These are phyloP conservation scores for Torulaspora maleeae DNA, from an alignment of 805 yeast species.

Conservation along the genomic window DNA sequence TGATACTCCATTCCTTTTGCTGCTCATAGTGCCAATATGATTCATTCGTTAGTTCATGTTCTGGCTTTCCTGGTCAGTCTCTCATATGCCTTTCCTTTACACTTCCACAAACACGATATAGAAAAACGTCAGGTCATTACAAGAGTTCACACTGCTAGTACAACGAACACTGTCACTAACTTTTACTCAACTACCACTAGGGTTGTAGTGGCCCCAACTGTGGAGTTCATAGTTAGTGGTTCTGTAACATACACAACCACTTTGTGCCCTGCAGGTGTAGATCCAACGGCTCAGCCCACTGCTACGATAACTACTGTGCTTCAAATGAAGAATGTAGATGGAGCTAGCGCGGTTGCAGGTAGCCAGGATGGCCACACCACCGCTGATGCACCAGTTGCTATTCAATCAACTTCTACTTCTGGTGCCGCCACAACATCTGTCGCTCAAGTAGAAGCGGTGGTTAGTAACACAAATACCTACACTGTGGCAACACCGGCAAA, in stretches of 20 bases:
- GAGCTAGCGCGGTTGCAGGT: background rate
- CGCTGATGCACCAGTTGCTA: background rate
- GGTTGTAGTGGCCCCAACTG: constrained; percentile 40
- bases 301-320: constrained; percentile 32
- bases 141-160: constrained; percentile 51
- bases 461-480: background rate
- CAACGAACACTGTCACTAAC: constrained; percentile 44
- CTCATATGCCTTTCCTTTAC: constrained; percentile 26
- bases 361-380: background rate
- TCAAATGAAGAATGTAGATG: constrained; percentile 4
- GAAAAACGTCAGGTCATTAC: constrained; percentile 45
- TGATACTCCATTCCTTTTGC: background rate
- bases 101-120: constrained; percentile 13
- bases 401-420: background rate
- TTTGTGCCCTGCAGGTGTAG: constrained; percentile 33
- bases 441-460: background rate
- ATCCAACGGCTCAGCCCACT: constrained; percentile 35
- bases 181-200: constrained; percentile 40
- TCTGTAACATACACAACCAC: constrained; percentile 39
- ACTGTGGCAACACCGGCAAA: background rate
- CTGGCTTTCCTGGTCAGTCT: constrained; percentile 10
- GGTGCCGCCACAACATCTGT: background rate
- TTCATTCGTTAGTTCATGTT: constrained; percentile 2
- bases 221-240: constrained; percentile 37
- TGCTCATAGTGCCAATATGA: background rate